Evolutionary conservation across 768 basidiomycete species (phyloP), one percentile per base, ranked within the genome.

Genomic region (Artomyces pyxidatus): DNA sequence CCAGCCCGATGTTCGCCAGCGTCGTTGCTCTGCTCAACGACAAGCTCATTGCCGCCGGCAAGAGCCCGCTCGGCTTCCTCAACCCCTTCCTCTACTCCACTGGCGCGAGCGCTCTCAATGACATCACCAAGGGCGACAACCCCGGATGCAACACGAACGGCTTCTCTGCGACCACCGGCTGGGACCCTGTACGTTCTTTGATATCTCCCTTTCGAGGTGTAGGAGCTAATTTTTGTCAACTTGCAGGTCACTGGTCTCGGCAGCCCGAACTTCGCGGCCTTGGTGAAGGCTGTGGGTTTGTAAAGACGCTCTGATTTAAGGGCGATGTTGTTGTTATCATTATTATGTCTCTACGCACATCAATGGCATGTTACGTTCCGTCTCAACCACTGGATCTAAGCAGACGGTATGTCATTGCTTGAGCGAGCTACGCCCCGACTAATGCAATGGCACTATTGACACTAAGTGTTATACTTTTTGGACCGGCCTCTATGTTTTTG

Each of bases 221-320:
- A 42, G 25, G n/a, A 23, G 8, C 37, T n/a, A n/a, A 38, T 39
- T 21, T 21, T n/a, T n/a, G n/a, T 26, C 9, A 35, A 37, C 4
- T 16, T 27, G 39, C 50, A 74, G 72, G 70, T 78, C 38, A 80
- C 77, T 32, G 77, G 77, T 6, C 59, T 76, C 25, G 78, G 78
- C 1, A 78, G 76, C 8, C 77, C 77, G 9, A 69, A 78, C 53
- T 81, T 78, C 60, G 52, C 64, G 47, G 71, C 70, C 53, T 57
- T 81, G 50, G 68, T 71, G 48, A 47, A 60, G n/a, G 61, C 75
- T 12, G 68, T 75, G 8, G 35, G 32, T 35, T n/a, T 35, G n/a
- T 35, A n/a, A 35, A n/a, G n/a, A n/a, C n/a, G n/a, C n/a, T n/a
- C n/a, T n/a, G n/a, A 35, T n/a, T n/a, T n/a, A n/a, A n/a, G n/a